phyloP scores from a whole-genome alignment of 345 rosid genomes.

The Eucalyptus virginea region DNA sequence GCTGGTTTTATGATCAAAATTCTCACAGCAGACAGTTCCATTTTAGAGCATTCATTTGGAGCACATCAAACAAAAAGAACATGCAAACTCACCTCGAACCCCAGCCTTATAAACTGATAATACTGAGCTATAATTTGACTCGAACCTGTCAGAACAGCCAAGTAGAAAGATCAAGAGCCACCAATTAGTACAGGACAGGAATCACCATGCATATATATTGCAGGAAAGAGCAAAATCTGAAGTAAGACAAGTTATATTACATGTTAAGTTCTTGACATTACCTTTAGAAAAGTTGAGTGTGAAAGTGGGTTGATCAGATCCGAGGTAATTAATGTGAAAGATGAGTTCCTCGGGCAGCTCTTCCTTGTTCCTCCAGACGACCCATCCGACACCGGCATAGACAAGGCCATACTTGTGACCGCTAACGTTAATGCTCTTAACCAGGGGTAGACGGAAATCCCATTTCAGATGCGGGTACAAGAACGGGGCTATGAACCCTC shows the following conservation, averaged over 20 bases:
- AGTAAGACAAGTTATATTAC: not conserved
- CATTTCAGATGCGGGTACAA: constrained; percentile 41
- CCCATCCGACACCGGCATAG: constrained; percentile 49
- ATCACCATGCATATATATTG: not conserved
- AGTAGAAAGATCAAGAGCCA: not conserved
- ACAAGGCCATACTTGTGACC: constrained; percentile 48
- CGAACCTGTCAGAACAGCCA: constrained; percentile 29
- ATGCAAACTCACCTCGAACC: constrained; percentile 22
- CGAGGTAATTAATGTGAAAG: constrained; percentile 49
- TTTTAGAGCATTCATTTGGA: not conserved
- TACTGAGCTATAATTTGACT: constrained; percentile 86
- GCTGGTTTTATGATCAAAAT: not conserved
- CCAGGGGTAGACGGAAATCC: constrained; percentile 39
- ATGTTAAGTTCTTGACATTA: not conserved
- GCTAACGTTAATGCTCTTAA: constrained; percentile 40
- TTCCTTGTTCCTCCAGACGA: constrained; percentile 37
- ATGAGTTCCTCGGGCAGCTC: constrained; percentile 46
- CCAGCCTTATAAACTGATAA: constrained; percentile 72
- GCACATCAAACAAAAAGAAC: not conserved
- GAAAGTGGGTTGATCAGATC: constrained; percentile 47
- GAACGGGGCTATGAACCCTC: constrained; percentile 46
- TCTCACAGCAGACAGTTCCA: not conserved
- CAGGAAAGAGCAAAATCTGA: not conserved
- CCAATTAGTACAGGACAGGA: not conserved
- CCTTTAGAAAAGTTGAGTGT: constrained; percentile 53